Conservation (phyloP, 257 asterid genomes). For the Verbena officinalis region DNA sequence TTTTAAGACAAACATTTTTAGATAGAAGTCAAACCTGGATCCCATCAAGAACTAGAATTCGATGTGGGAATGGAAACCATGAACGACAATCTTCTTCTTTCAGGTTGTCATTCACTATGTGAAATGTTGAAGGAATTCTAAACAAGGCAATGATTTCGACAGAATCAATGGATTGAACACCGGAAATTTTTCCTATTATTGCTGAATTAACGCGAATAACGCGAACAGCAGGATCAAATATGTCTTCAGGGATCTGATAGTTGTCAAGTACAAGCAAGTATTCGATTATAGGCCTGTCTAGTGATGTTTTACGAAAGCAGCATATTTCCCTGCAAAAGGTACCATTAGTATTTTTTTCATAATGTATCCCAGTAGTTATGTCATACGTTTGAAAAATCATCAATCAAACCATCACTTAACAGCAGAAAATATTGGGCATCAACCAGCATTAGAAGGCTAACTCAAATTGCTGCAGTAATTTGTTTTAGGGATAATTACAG, state of each 20-base stretch:
- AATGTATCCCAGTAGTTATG: neutral
- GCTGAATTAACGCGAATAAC: constrained; percentile 58
- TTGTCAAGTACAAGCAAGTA: constrained; percentile 74
- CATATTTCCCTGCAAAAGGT: constrained; percentile 69
- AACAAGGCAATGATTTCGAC: constrained; percentile 71
- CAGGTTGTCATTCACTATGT: constrained; percentile 30
- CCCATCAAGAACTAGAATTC: constrained; percentile 91
- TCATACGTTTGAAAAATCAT: neutral
- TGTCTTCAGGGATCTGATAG: constrained; percentile 59
- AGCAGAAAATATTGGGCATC: neutral
- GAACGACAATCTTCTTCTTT: constrained; percentile 43
- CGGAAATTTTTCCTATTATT: constrained; percentile 80
- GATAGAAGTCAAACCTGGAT: constrained; percentile 62
- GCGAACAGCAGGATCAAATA: constrained; percentile 37
- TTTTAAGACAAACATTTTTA: neutral
- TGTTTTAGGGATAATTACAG: too few relatives aligned
- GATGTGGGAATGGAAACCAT: constrained; percentile 59
- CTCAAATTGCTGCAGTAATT: neutral
- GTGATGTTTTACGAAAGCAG: constrained; percentile 42
- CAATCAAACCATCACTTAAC: neutral
- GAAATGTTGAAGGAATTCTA: constrained; percentile 78
- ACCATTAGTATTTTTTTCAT: constrained; percentile 10
- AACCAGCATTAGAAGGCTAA: neutral
- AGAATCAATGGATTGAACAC: constrained; percentile 80
- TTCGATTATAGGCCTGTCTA: constrained; percentile 50